A percentile compares a stretch with the other conserved stretches of the same genome.
phyloP scores from a whole-genome alignment of 2,329 filamentous ascomycete genomes.

The Nemania sp. region DNA sequence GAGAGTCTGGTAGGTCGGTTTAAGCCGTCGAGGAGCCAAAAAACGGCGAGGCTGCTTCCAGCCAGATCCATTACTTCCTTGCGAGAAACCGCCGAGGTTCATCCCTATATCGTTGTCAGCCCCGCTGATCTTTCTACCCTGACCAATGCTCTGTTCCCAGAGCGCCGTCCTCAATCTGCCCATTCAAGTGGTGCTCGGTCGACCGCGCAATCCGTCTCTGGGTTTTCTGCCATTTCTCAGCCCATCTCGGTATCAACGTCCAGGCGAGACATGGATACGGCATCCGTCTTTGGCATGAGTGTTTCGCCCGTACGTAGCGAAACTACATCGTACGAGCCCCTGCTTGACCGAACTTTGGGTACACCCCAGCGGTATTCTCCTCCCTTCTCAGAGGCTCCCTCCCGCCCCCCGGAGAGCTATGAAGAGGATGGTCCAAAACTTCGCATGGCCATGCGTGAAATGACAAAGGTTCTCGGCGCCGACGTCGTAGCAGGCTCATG shows the following conservation, averaged over 20 bases:
- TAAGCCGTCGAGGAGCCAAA: slow-evolving; percentile 55
- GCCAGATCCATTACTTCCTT: slow-evolving; percentile 74
- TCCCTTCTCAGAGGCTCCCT: slow-evolving; percentile 50
- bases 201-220: slow-evolving; percentile 70
- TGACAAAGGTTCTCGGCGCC: slow-evolving; percentile 67
- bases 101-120: slow-evolving; percentile 79
- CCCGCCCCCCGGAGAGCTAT: slow-evolving; percentile 52
- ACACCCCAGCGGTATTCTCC: slow-evolving; percentile 61
- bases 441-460: slow-evolving; percentile 70
- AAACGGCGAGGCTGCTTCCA: slow-evolving; percentile 65
- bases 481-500: slow-evolving; percentile 69
- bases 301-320: slow-evolving; percentile 75
- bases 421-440: slow-evolving; percentile 69
- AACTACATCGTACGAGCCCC: slow-evolving; percentile 65
- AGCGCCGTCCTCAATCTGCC: slow-evolving; percentile 66
- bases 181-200: slow-evolving; percentile 66
- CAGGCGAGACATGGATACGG: slow-evolving; percentile 65
- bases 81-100: slow-evolving; percentile 76
- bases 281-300: slow-evolving; percentile 73
- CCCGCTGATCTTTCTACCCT: slow-evolving; percentile 79
- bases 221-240: slow-evolving; percentile 69
- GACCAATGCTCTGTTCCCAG: slow-evolving; percentile 82
- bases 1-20: slow-evolving; percentile 73
- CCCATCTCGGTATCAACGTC: slow-evolving; percentile 65
- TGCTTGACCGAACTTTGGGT: slow-evolving; percentile 58